Conservation (phyloP, 176 grass and related monocot species). For the Saccharum spontaneum region DNA sequence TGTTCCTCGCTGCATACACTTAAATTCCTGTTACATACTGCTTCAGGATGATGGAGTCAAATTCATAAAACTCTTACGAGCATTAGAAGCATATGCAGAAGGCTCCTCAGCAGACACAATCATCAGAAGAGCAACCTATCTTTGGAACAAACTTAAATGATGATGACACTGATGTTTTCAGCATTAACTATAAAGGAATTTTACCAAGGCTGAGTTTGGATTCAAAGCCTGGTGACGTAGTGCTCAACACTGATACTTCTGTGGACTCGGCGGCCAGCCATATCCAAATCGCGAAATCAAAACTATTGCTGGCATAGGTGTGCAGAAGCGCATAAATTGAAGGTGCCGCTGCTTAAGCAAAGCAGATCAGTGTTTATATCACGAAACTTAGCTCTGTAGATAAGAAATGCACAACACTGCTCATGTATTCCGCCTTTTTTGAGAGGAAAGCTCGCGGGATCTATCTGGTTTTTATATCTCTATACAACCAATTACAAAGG, state of each 20-base stretch:
- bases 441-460: neutral
- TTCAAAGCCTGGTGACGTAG: slow-evolving; percentile 2
- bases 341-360: slow-evolving; percentile 17
- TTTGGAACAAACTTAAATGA: slow-evolving; percentile 69
- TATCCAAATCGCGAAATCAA: neutral
- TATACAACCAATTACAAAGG: neutral
- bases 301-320: neutral
- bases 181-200: neutral
- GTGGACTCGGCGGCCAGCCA: neutral
- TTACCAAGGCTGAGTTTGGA: neutral
- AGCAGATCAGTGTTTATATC: slow-evolving; percentile 4
- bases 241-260: neutral
- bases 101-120: slow-evolving; percentile 78
- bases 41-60: slow-evolving; percentile 80
- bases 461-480: neutral
- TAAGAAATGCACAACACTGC: neutral
- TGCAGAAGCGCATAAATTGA: neutral
- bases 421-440: neutral
- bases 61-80: slow-evolving; percentile 77
- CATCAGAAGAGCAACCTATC: slow-evolving; percentile 69
- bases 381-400: slow-evolving; percentile 38
- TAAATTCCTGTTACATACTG: slow-evolving; percentile 1
- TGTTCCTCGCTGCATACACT: neutral
- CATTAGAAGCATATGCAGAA: slow-evolving; percentile 92
- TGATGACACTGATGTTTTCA: slow-evolving; percentile 31